Percentiles rank a stretch among this genome's conserved stretches.
phyloP scores from a whole-genome alignment of 108 stramenopile genomes.

The Conticribra guillardii region DNA sequence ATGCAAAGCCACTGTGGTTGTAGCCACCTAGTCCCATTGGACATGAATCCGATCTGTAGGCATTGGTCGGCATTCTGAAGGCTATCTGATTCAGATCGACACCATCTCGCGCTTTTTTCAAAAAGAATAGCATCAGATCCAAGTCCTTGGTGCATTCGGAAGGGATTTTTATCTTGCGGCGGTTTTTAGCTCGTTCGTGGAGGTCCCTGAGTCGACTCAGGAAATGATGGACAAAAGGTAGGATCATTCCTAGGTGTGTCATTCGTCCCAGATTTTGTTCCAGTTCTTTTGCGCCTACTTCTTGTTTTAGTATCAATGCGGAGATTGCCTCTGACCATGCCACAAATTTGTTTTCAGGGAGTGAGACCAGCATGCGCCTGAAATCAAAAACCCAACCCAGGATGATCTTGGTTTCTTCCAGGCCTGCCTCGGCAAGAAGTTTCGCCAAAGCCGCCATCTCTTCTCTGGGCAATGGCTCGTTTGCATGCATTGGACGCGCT shows the following conservation, averaged over 20 bases:
- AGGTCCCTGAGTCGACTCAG: constrained; percentile 7
- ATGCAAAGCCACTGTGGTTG: constrained; percentile 17
- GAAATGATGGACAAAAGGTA: too few species aligned
- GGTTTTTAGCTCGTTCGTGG: constrained; percentile 8
- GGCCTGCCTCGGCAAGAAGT: too few species aligned
- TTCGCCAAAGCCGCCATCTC: constrained; percentile 16
- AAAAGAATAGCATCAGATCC: not conserved
- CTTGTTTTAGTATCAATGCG: not conserved
- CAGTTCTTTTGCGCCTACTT: constrained; percentile 2
- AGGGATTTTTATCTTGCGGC: not conserved
- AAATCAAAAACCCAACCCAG: too few species aligned
- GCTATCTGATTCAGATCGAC: constrained; percentile 22
- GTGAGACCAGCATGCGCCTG: constrained; percentile 3
- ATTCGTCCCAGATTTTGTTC: constrained; percentile 18
- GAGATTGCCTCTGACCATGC: constrained; percentile 20
- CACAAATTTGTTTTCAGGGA: constrained; percentile 27
- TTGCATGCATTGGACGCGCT: not conserved
- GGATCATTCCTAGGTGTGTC: too few species aligned
- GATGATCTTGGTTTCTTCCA: too few species aligned
- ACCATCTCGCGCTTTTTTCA: constrained; percentile 8
- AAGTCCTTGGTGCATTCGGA: constrained; percentile 1
- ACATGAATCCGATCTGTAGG: too few species aligned
- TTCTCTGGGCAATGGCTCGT: constrained; percentile 17
- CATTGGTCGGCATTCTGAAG: too few species aligned
- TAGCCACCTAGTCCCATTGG: too few species aligned